Evolutionary conservation across 2,329 filamentous ascomycete species (phyloP), one percentile per base, ranked within the genome.

Genomic region (Zymoseptoria ardabiliae): DNA sequence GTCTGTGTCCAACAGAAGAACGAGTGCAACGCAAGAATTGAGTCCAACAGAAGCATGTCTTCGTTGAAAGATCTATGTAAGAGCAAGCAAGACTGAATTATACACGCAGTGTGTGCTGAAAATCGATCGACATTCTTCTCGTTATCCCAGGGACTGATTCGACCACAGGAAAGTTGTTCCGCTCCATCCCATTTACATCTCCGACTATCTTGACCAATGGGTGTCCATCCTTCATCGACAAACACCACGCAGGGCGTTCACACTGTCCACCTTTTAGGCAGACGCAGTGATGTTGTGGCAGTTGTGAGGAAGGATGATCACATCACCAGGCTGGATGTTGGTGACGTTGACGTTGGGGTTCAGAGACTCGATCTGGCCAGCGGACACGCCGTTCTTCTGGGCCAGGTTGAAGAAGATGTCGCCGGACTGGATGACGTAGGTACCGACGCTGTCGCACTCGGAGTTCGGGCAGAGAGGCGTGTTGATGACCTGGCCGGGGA

Each of bases 341-440:
- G 57, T 61, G 10, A 63, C 59, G 53, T 65, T 60, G 13, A 65
- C 63, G 11, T 30, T 58, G 10, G 56, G 61, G 57, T 70, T 70
- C 3, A 67, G 54, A 3, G 64, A 64, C 60, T 62, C 48, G 53
- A 70, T 67, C 58, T 69, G 66, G 0, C 68, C 68, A 51, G 64
- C 50, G 8, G 58, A 63, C 9, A 63, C 65, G 17, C 51, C 9
- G 54, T 66, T 66, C 2, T 52, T 59, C 7, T 25, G 50, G 0
- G 67, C 67, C 25, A 70, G 53, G 13, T 69, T 62, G 25, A 64
- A 56, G 53, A 66, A 70, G 10, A 66, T 17, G 50, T 70, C 68
- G 4, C 66, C 68, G 11, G 53, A 20, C 22, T 59, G 28, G 51
- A 70, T 68, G n/a, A 10, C 57, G 59, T 68, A 69, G 4, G 64